Conservation (phyloP, 2,329 filamentous ascomycete species). For the Coleophoma eucalyptorum region DNA sequence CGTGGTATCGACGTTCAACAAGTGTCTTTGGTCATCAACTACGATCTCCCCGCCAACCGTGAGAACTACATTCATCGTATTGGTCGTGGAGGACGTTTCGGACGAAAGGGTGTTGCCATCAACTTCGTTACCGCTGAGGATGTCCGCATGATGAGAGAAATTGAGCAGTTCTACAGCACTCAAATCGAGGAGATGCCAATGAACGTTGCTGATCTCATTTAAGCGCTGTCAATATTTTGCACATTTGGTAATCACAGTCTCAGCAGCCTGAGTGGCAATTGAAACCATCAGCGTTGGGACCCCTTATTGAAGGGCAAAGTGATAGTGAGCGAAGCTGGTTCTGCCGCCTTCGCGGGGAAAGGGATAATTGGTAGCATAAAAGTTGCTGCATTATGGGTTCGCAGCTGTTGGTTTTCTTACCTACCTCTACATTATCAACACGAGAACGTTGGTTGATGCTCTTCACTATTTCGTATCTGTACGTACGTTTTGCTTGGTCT, state of each 20-base stretch:
- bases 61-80: constrained; percentile 99
- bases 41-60: constrained; percentile 96
- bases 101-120: constrained; percentile 99
- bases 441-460: constrained; percentile 27
- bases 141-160: constrained; percentile 99
- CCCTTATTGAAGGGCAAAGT: constrained; percentile 20
- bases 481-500: constrained; percentile 25
- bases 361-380: constrained; percentile 27
- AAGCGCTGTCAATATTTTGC: constrained; percentile 31
- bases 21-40: constrained; percentile 99
- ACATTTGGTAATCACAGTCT: constrained; percentile 26
- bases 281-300: constrained; percentile 15
- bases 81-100: constrained; percentile 98
- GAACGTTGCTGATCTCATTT: constrained; percentile 77
- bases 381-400: constrained; percentile 23
- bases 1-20: constrained; percentile 99
- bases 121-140: constrained; percentile 99
- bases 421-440: constrained; percentile 23
- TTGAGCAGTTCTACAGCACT: constrained; percentile 99
- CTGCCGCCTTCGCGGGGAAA: constrained; percentile 27
- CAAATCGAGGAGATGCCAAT: constrained; percentile 99
- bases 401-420: constrained; percentile 21
- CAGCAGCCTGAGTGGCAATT: constrained; percentile 14
- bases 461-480: constrained; percentile 24
- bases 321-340: constrained; percentile 31